Evolutionary conservation across 768 basidiomycete genomes (phyloP), one percentile per base, ranked within the genome.

Genomic region (Amanita inopinata): DNA sequence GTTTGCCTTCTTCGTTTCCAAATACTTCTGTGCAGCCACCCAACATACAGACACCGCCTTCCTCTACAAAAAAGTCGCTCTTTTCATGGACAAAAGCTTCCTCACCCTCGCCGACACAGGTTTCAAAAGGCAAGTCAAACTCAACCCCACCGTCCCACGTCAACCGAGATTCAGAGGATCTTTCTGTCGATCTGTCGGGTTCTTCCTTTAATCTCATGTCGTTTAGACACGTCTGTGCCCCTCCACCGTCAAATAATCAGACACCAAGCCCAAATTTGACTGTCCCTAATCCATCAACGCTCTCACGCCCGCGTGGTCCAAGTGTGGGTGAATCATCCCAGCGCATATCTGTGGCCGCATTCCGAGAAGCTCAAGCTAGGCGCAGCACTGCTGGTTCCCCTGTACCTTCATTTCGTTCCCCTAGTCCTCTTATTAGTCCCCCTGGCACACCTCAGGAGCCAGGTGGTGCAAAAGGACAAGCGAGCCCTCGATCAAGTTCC

Each of bases 331-430:
- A 83, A 30, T 65, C 76, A 4, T 78, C 78, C 1, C 83, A 84
- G 48, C 73, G 83, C 40, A 87, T 88, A 18, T 82, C 82, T 5
- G 79, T 88, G 23, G 85, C 83, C 2, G 85, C 85, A 2, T 88
- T 88, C 55, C 74, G 81, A 41, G 84, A 87, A 63, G 82, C 74
- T 14, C 81, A 84, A 43, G 80, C 83, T 3, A 64, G 83, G 31
- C 68, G 79, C 36, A 78, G 78, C 49, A 58, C 67, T 19, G 68
- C 80, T 9, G 74, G 71, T 40, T 83, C 80, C 0, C 82, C 83
- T 7, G 67, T 60, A 0, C 72, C 78, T 22, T 73, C 65, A 25
- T 66, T 64, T 50, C 67, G 62, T 34, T 70, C 64, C 8, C 64
- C 65, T 22, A 64, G 60, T 46, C 61, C 64, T 8, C 49, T 58